phyloP scores from a whole-genome alignment of 2,329 filamentous ascomycete genomes.

The Botrytis squamosa region DNA sequence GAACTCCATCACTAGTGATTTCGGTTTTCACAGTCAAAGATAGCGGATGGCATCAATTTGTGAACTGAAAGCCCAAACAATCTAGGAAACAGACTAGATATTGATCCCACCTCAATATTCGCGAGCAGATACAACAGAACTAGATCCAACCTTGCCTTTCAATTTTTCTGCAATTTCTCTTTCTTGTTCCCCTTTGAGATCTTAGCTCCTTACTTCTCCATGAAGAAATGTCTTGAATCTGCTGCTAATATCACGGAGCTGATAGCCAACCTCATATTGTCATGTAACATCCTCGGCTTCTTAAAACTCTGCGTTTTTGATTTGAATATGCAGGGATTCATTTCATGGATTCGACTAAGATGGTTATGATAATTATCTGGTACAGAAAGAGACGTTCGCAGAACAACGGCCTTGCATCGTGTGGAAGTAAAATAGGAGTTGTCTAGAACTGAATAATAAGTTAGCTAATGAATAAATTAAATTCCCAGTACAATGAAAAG shows the following conservation, averaged over 20 bases:
- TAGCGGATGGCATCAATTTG: not conserved
- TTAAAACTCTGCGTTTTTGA: not conserved
- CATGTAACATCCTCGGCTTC: not conserved
- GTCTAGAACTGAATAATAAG: not conserved
- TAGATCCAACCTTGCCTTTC: rapidly evolving
- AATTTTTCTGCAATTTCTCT: not conserved
- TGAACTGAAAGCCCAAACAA: not conserved
- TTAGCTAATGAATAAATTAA: not conserved
- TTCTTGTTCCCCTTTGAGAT: not conserved
- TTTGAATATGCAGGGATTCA: not conserved
- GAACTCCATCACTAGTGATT: not conserved
- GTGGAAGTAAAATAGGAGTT: not conserved
- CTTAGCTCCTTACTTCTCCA: not conserved
- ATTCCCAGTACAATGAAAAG: rapidly evolving
- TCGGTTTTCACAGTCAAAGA: not conserved
- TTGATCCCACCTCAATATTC: too few species aligned
- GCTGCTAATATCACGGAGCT: too few species aligned
- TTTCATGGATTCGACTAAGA: not conserved
- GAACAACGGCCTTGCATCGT: not conserved
- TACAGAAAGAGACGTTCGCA: not conserved
- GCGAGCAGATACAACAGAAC: too few species aligned
- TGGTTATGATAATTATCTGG: too few species aligned
- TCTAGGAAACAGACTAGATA: too few species aligned
- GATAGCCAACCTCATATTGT: too few species aligned
- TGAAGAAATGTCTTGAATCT: too few species aligned